Base-by-base conservation (phyloP, 495 filamentous ascomycete species). In the Trichoderma reesei region DNA sequence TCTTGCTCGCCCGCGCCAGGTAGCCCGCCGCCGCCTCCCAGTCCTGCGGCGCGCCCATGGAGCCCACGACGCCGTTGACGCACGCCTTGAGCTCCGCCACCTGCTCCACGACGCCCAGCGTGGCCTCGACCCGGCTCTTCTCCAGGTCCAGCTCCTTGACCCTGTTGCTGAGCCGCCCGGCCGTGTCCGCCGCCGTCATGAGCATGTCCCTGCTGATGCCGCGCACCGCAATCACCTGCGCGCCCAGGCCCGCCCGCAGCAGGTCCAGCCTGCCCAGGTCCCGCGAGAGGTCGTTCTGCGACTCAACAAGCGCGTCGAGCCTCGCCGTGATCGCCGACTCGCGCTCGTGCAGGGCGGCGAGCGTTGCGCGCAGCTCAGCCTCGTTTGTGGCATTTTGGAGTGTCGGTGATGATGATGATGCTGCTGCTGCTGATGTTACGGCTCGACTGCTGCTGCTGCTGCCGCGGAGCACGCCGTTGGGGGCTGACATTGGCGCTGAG, bases 1-100 rank as follows among this genome's bases (percentile, higher is more conserved):
- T 87, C 67, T 88, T 84, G 48, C 84, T 82, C 5, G 95, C 91
- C 11, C 94, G 86, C 61, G 87, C 84, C 48, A 98, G 81, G 73
- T 96, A 98, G 41, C 83, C 88, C 44, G 94, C 94, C 4, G 94
- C 94, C 1, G 88, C 93, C 76, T 98, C 94, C 95, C 95, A 98
- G 75, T 98, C 95, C 74, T 98, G 94, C 44, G 95, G 89, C 2
- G 91, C 94, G 13, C 94, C 95, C 94, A 98, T 98, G 46, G 90
- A 92, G 18, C 91, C 92, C 14, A 90, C 85, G 34, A 98, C 92
- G n/a, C 94, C 95, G 20, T 96, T 83, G 46, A 98, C 90, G 70
- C 94, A 98, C 7, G 92, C 86, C 74, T 97, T 97, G 59, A 98
- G 87, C 77, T 98, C 94, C 8, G 90, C 87, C 5, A 98, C 95